Base-by-base conservation (phyloP, 352 stramenopile species). In the Pythium folliculosum region DNA sequence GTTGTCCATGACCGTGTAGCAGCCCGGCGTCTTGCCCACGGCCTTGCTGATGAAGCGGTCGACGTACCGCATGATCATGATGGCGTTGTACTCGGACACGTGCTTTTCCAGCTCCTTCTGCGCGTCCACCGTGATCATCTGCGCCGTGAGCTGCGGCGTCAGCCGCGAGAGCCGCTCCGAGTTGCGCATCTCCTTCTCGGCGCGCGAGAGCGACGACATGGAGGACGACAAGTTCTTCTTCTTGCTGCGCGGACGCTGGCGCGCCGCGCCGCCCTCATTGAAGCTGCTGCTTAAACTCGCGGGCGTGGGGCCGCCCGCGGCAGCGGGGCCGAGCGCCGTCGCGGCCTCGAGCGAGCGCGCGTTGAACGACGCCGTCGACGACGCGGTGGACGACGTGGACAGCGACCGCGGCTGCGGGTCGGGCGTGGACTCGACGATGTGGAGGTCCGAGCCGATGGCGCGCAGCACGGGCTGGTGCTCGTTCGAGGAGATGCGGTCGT, bases 41-140 rank as follows among this genome's bases (percentile, higher is more conserved):
- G 84, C 84, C 65, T 90, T 91, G 72, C 73, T 85, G 59, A 92
- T 81, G 47, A 92, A 92, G 21, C 84, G 77, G 23, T 92, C 82
- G n/a, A 92, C 75, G 63, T 91, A 92, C 19, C 84, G 84, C 63
- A 92, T 75, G 19, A 92, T 77, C 84, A 92, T 92, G 60, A 91
- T 89, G 52, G 84, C 82, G 40, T 78, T 90, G 76, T 92, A 91
- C 69, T 92, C 84, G 43, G 76, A 77, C 70, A 91, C 40, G 60
- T 79, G 80, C 58, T 75, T 80, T 61, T 90, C 84, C 55, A 92
- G 63, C 53, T 89, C 84, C 27, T 83, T 84, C 68, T 90, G 82
- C 14, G 82, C 84, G n/a, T 85, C 58, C n/a, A 91, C 76, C 23
- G 84, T 86, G 57, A 91, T 83, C 0, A 74, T 71, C 60, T 90